Evolutionary conservation across 1,284 basidiomycete genomes (phyloP).

Genomic region (Flammula alnicola): DNA sequence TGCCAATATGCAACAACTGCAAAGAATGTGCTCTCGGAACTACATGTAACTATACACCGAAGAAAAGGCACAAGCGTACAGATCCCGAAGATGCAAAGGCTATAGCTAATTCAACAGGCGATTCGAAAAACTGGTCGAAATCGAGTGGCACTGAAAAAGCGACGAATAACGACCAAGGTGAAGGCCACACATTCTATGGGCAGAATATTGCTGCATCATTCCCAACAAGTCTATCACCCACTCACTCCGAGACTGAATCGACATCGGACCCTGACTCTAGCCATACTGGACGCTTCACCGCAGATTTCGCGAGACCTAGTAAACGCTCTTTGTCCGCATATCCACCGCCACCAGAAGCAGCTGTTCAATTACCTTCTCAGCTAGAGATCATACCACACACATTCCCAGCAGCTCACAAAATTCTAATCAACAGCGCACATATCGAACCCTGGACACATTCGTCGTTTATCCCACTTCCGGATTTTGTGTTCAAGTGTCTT

Average conservation of each 20-base stretch:
- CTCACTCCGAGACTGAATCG: conserved; percentile 15
- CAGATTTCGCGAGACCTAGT: conserved; percentile 26
- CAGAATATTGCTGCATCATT: conserved; percentile 33
- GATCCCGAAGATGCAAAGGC: conserved; percentile 22
- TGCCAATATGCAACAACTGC: conserved; percentile 73
- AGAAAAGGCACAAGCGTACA: conserved; percentile 61
- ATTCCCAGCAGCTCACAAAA: conserved; percentile 10
- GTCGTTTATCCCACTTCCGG: conserved; percentile 63
- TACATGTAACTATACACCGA: conserved; percentile 71
- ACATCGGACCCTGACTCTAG: conserved; percentile 21
- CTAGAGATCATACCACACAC: conserved; percentile 16
- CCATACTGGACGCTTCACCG: conserved; percentile 38
- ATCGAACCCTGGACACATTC: conserved; percentile 62
- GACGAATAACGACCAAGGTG: conserved; percentile 6
- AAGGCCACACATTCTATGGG: conserved; percentile 34
- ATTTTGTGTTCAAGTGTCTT: conserved; percentile 51
- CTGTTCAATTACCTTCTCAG: conserved; percentile 5
- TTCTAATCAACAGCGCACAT: conserved; percentile 14
- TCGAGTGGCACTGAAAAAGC: background rate
- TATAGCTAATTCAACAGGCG: background rate
- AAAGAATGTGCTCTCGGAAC: conserved; percentile 40
- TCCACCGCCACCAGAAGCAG: conserved; percentile 4
- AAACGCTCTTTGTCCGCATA: conserved; percentile 11
- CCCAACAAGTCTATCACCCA: conserved; percentile 12
- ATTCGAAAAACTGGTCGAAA: conserved; percentile 4